A percentile compares a stretch with the other conserved stretches of the same genome.
Conservation (phyloP, 2,329 filamentous ascomycete genomes). For the Sclerotinia minor region DNA sequence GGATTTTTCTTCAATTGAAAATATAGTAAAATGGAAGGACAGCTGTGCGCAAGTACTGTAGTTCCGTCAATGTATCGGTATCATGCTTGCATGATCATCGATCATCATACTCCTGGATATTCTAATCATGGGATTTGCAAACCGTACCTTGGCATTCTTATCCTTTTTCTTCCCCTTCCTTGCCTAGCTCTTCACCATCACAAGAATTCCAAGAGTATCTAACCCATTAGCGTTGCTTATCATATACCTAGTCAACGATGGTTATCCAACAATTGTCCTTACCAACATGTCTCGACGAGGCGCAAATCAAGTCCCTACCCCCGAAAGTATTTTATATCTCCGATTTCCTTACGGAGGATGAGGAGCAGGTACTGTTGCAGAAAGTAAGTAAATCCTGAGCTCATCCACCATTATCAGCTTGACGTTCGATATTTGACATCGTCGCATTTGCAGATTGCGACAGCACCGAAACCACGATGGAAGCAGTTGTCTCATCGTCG, state of each 20-base stretch:
- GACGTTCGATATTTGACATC: conserved; percentile 3
- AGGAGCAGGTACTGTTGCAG: conserved; percentile 69
- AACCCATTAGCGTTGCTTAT: background rate
- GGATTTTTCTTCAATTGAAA: too few relatives aligned
- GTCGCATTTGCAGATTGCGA: conserved; percentile 48
- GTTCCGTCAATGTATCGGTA: background rate
- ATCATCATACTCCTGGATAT: background rate
- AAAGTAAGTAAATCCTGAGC: conserved; percentile 55
- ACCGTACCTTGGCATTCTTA: background rate
- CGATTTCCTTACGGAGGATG: conserved; percentile 74
- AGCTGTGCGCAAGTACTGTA: too few relatives aligned
- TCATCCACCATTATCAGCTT: background rate
- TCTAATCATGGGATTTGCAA: background rate
- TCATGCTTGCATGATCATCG: background rate
- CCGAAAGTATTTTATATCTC: conserved; percentile 78
- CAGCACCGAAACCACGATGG: conserved; percentile 76
- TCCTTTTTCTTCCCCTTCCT: background rate
- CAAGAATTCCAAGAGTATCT: background rate
- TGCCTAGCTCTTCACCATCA: background rate
- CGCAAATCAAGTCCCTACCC: conserved; percentile 57
- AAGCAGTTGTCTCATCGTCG: conserved; percentile 84
- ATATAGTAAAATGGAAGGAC: too few relatives aligned
- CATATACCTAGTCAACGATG: conserved; percentile 8
- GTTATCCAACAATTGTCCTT: conserved; percentile 26
- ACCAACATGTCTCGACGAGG: conserved; percentile 49